A percentile compares a stretch with the other conserved stretches of the same genome.
These are phyloP conservation scores for Aurifilum marmelostoma DNA, from an alignment of 2,329 filamentous ascomycete genomes.

Conservation along the genomic window DNA sequence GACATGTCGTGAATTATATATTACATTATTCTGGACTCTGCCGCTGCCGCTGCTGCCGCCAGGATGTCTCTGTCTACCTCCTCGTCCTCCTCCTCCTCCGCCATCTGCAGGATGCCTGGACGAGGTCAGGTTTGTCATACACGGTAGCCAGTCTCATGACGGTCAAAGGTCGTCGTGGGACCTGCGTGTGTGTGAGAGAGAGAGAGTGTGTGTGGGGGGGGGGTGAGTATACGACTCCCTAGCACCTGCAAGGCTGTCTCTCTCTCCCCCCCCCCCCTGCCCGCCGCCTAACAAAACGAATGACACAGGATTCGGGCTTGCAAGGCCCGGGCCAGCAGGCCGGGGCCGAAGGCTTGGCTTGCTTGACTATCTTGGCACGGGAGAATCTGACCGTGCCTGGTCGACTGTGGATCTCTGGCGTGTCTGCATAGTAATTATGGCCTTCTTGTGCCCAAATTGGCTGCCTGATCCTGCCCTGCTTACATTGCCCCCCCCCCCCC, in stretches of 20 bases:
- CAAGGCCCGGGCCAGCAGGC: neutral
- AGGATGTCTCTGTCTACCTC: neutral
- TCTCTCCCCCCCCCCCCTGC: too few species aligned
- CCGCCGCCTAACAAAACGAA: too few species aligned
- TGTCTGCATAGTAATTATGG: too few species aligned
- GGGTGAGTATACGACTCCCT: too few species aligned
- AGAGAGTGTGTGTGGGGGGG: too few species aligned
- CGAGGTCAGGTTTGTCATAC: neutral
- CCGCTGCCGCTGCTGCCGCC: neutral
- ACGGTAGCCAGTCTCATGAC: neutral
- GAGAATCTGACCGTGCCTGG: too few species aligned
- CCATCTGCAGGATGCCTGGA: neutral
- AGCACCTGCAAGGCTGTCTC: neutral
- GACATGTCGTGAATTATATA: conserved; percentile 1
- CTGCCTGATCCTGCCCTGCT: neutral
- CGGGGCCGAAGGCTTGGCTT: neutral
- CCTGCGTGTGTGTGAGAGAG: neutral
- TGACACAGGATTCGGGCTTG: neutral
- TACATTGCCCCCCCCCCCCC: neutral
- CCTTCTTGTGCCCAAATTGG: too few species aligned
- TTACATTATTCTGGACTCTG: neutral
- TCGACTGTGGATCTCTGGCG: too few species aligned
- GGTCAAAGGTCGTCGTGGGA: neutral
- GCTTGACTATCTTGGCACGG: too few species aligned
- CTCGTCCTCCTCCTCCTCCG: neutral